Conservation (phyloP, 345 rosid species). For the Camelina hispida region DNA sequence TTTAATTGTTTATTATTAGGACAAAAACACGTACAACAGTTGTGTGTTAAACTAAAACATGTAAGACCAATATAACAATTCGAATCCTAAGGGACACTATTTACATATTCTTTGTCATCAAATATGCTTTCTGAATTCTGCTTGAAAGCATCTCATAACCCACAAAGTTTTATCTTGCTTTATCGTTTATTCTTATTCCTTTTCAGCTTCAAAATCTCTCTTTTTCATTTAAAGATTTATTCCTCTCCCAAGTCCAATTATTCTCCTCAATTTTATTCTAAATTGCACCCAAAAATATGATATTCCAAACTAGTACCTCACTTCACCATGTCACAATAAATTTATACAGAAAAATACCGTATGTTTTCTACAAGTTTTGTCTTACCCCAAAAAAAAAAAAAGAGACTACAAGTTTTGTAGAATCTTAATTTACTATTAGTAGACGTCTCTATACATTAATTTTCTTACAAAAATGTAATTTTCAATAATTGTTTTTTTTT, state of each 20-base stretch:
- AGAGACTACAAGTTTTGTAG: not conserved
- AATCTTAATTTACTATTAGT: not conserved
- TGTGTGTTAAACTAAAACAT: conserved; percentile 2
- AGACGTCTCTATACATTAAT: not conserved
- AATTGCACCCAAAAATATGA: conserved; percentile 13
- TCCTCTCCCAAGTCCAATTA: conserved; percentile 35
- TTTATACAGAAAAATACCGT: not conserved
- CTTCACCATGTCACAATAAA: not conserved
- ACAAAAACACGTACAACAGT: not conserved
- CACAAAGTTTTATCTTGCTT: conserved; percentile 19
- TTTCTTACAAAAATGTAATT: no score
- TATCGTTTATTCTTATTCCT: conserved; percentile 38
- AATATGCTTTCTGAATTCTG: conserved; percentile 29
- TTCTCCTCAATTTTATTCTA: conserved; percentile 32
- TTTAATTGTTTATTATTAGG: not conserved
- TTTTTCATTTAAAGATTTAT: conserved; percentile 34
- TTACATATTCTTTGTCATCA: conserved; percentile 33
- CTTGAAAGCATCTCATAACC: conserved; percentile 2
- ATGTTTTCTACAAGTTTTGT: not conserved
- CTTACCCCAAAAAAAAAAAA: no score
- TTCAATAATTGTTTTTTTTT: no score
- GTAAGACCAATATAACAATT: conserved; percentile 29
- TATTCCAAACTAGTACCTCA: conserved; percentile 26
- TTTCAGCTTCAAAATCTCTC: conserved; percentile 19
- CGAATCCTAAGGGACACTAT: conserved; percentile 24